phyloP scores from a whole-genome alignment of 2,329 filamentous ascomycete genomes.

The Aspergillus niger region DNA sequence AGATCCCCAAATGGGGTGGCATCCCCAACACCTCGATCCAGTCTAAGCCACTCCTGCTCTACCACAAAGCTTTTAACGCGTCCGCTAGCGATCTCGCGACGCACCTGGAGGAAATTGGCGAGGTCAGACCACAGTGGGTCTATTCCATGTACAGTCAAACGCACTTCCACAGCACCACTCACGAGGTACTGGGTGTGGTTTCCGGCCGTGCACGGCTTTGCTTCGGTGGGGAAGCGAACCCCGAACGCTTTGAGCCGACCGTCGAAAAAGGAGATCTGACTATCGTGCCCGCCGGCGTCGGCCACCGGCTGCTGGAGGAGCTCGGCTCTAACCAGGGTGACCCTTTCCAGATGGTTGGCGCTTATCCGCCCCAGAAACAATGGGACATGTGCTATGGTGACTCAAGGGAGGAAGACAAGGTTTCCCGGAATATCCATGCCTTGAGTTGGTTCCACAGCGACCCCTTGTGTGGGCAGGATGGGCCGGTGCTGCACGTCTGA shows the following conservation, averaged over 20 bases:
- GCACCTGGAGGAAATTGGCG: constrained; percentile 56
- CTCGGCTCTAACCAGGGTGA: constrained; percentile 37
- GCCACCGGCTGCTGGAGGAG: constrained; percentile 64
- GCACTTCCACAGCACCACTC: constrained; percentile 68
- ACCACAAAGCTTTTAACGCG: constrained; percentile 60
- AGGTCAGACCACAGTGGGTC: constrained; percentile 65
- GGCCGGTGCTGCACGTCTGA: constrained; percentile 51
- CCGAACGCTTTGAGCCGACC: constrained; percentile 56
- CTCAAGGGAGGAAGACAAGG: constrained; percentile 56
- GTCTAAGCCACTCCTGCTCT: constrained; percentile 65
- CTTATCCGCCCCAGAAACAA: constrained; percentile 58
- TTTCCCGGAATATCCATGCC: constrained; percentile 47
- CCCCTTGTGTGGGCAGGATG: constrained; percentile 60
- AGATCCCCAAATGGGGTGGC: constrained; percentile 59
- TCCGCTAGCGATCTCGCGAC: constrained; percentile 57
- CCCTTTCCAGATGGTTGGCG: constrained; percentile 67
- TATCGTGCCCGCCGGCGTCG: constrained; percentile 66
- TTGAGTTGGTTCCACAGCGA: constrained; percentile 62
- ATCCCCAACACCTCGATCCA: constrained; percentile 68
- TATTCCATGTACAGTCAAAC: constrained; percentile 68
- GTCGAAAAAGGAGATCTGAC: constrained; percentile 64
- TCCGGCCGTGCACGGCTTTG: constrained; percentile 62
- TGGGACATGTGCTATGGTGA: constrained; percentile 76
- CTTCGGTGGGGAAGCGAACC: constrained; percentile 67
- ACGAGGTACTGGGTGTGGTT: constrained; percentile 66